Percentiles rank a stretch among this genome's conserved stretches.
phyloP scores from a whole-genome alignment of 768 basidiomycete species.

The Rickenella mellea region DNA sequence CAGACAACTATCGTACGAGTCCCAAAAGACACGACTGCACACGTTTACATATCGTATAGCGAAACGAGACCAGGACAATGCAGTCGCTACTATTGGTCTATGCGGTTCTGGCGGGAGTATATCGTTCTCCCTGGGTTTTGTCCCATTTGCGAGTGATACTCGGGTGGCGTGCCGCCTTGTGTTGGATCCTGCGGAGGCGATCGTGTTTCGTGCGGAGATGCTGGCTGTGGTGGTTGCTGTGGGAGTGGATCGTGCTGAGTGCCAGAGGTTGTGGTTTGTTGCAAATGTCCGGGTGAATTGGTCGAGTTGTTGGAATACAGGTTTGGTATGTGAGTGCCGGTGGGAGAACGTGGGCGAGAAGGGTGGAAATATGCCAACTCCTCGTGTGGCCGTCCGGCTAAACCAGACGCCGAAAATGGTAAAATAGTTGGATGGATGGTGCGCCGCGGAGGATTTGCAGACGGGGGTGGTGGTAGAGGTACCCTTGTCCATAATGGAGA shows the following conservation, averaged over 20 bases:
- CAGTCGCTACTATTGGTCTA: constrained; percentile 3
- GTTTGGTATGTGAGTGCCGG: not conserved
- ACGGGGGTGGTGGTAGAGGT: not conserved
- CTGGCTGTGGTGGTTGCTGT: constrained; percentile 3
- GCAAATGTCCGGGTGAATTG: constrained; percentile 6
- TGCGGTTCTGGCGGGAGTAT: constrained; percentile 9
- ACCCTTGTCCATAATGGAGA: not conserved
- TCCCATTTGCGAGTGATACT: constrained; percentile 7
- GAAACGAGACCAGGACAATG: constrained; percentile 11
- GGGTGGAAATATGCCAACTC: no score
- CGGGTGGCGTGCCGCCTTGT: constrained; percentile 2
- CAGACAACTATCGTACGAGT: not conserved
- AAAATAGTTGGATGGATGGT: not conserved
- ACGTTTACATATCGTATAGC: constrained; percentile 3
- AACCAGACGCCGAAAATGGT: not conserved
- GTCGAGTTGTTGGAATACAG: not conserved
- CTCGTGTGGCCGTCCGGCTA: not conserved
- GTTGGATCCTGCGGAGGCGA: not conserved
- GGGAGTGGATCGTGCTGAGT: constrained; percentile 13
- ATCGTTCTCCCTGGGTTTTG: constrained; percentile 6
- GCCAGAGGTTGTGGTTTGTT: constrained; percentile 15
- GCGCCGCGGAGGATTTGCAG: not conserved
- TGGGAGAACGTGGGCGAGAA: no score
- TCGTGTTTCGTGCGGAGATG: not conserved
- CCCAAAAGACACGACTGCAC: not conserved